phyloP scores from a whole-genome alignment of 345 rosid genomes.

The Lenwebbia sp. region DNA sequence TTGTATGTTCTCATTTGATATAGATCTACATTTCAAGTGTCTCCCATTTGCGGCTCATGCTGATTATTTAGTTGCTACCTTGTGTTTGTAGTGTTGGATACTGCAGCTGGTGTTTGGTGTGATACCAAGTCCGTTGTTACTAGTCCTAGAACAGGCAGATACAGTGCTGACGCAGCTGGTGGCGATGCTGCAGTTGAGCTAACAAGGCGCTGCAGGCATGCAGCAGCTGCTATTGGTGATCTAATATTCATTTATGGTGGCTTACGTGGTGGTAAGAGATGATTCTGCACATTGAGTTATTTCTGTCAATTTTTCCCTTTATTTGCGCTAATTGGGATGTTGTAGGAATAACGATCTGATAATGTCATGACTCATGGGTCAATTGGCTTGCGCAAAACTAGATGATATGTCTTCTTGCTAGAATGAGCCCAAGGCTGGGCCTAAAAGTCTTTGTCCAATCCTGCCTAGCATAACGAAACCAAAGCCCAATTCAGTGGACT shows the following conservation, averaged over 20 bases:
- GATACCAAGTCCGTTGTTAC: slow-evolving; percentile 98
- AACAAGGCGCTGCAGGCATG: slow-evolving; percentile 99
- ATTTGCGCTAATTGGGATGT: neutral
- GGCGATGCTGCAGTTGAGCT: slow-evolving; percentile 99
- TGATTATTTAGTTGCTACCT: slow-evolving; percentile 1
- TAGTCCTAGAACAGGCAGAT: slow-evolving; percentile 88
- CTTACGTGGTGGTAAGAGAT: slow-evolving; percentile 88
- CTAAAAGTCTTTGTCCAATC: neutral
- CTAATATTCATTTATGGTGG: slow-evolving; percentile 95
- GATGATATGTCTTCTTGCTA: neutral
- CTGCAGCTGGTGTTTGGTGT: slow-evolving; percentile 99
- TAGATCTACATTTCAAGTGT: neutral
- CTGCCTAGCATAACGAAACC: neutral
- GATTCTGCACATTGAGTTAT: neutral
- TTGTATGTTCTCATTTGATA: neutral
- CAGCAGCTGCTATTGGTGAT: slow-evolving; percentile 95
- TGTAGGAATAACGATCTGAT: neutral
- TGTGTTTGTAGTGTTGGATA: slow-evolving; percentile 69
- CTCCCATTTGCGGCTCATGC: neutral
- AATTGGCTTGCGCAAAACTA: neutral
- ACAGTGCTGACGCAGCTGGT: slow-evolving; percentile 98
- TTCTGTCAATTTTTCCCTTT: neutral
- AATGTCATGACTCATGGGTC: neutral
- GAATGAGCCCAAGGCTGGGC: neutral
- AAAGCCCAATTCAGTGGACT: neutral